These are phyloP conservation scores for Chrysopogon serrulatus DNA, from an alignment of 176 grass and related monocot genomes.

Conservation along the genomic window DNA sequence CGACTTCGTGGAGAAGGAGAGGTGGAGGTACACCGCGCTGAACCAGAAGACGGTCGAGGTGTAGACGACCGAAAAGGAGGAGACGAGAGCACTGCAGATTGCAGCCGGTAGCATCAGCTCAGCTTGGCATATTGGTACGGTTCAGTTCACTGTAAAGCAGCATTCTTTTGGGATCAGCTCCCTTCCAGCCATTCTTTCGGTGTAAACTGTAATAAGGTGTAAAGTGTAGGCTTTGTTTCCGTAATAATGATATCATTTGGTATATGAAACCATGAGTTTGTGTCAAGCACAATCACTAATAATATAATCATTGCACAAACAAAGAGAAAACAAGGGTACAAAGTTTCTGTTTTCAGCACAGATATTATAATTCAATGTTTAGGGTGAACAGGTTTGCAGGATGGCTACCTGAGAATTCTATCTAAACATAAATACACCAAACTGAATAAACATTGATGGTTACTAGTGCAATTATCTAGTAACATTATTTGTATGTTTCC, in stretches of 20 bases:
- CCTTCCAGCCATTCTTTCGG: not conserved
- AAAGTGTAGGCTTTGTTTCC: not conserved
- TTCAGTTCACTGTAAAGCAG: conserved; percentile 14
- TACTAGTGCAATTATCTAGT: not conserved
- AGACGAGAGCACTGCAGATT: not conserved
- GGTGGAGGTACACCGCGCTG: conserved; percentile 88
- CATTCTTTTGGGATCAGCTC: conserved; percentile 33
- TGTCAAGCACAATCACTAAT: not conserved
- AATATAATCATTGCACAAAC: not conserved
- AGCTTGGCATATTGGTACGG: not conserved
- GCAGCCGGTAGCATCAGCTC: not conserved
- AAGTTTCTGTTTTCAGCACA: not conserved
- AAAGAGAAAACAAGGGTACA: not conserved
- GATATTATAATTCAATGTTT: conserved; percentile 1
- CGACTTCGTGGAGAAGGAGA: conserved; percentile 91
- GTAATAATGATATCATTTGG: not conserved
- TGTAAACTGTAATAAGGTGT: conserved; percentile 6
- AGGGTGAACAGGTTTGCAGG: not conserved
- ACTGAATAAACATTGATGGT: not conserved
- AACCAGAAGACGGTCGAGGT: conserved; percentile 78
- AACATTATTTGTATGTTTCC: not conserved
- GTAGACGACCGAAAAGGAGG: not conserved
- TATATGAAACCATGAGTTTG: not conserved
- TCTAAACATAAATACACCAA: conserved; percentile 21
- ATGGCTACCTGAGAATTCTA: not conserved